These are phyloP conservation scores for Cairneyella variabilis DNA, from an alignment of 495 filamentous ascomycete species.

Conservation along the genomic window DNA sequence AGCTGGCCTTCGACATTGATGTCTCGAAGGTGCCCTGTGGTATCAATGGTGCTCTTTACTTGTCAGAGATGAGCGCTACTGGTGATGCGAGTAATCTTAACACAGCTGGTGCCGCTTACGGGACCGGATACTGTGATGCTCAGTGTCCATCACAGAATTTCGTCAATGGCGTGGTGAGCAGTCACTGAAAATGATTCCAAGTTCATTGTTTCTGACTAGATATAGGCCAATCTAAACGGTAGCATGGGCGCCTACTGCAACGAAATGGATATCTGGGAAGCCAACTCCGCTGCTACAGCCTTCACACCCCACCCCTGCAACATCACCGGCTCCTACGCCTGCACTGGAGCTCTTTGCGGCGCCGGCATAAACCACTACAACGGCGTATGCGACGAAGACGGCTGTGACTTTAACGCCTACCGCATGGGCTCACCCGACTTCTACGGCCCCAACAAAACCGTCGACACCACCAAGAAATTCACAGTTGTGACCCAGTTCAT, in stretches of 20 bases:
- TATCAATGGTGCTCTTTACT: constrained; percentile 69
- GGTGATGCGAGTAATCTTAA: constrained; percentile 56
- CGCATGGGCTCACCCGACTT: constrained; percentile 52
- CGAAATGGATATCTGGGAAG: constrained; percentile 70
- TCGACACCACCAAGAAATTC: constrained; percentile 57
- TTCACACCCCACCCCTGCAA: constrained; percentile 44
- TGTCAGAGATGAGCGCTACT: constrained; percentile 59
- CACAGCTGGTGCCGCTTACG: constrained; percentile 64
- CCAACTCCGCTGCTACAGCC: constrained; percentile 55
- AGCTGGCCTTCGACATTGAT: constrained; percentile 69
- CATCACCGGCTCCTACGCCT: constrained; percentile 5
- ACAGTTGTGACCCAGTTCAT: constrained; percentile 71
- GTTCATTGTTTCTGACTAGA: not conserved
- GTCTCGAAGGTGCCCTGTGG: constrained; percentile 62
- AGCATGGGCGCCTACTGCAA: constrained; percentile 60
- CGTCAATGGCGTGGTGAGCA: constrained; percentile 54
- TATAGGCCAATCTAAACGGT: constrained; percentile 40
- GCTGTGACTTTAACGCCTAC: constrained; percentile 70
- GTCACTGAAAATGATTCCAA: too few relatives aligned
- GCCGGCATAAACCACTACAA: constrained; percentile 34
- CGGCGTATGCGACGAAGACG: constrained; percentile 67
- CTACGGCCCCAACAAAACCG: constrained; percentile 50
- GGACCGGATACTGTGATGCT: constrained; percentile 75
- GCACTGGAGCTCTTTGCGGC: constrained; percentile 29
- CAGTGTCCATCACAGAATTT: constrained; percentile 65